phyloP scores from a whole-genome alignment of 306 rosid species.

The Vigna angularis region DNA sequence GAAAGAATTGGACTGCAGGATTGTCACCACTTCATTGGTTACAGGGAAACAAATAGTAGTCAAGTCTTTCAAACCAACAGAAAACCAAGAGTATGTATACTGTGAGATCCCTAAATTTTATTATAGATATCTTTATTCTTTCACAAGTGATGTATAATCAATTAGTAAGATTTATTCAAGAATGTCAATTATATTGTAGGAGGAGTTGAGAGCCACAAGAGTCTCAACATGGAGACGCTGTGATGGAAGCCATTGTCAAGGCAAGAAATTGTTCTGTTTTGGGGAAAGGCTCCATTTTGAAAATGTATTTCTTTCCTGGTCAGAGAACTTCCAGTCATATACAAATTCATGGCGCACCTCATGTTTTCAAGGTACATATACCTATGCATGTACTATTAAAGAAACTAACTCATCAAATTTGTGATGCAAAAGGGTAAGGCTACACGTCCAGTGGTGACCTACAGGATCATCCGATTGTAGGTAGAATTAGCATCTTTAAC shows the following conservation, averaged over 20 bases:
- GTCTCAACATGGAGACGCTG: constrained; percentile 86
- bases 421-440: constrained; percentile 55
- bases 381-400: constrained; percentile 25
- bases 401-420: constrained; percentile 46
- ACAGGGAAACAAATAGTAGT: constrained; percentile 56
- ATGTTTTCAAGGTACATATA: constrained; percentile 72
- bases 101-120: too few species aligned
- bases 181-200: constrained; percentile 59
- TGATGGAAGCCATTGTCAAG: constrained; percentile 82
- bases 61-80: constrained; percentile 40
- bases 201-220: constrained; percentile 75
- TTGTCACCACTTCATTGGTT: constrained; percentile 52
- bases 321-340: constrained; percentile 81
- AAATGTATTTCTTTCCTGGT: constrained; percentile 92
- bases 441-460: constrained; percentile 48
- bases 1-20: constrained; percentile 49
- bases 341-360: constrained; percentile 79
- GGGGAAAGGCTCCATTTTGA: constrained; percentile 83
- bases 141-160: too few species aligned
- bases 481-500: constrained; percentile 53
- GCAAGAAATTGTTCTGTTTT: constrained; percentile 75
- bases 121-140: too few species aligned
- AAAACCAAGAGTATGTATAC: constrained; percentile 17
- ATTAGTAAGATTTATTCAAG: constrained; percentile 26
- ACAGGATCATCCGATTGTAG: constrained; percentile 49